Evolutionary conservation across 1,139 yeast species (phyloP).

Genomic region (Candida buenavistaensis): DNA sequence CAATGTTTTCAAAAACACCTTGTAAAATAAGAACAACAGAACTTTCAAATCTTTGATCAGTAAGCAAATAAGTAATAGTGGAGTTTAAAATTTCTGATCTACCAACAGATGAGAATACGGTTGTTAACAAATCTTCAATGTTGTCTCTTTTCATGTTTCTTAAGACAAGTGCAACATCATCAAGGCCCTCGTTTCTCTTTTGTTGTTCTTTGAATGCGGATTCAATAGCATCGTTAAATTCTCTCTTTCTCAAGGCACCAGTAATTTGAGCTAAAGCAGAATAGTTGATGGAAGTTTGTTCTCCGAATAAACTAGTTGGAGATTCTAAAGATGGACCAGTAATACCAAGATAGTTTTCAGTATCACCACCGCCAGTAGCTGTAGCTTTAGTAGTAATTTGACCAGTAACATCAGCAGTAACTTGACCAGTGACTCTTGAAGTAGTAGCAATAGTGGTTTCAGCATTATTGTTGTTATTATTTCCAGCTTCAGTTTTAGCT

Average conservation of each 20-base stretch:
- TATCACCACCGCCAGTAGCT: slow-evolving; percentile 1
- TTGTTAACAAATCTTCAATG: slow-evolving; percentile 32
- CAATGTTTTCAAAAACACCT: slow-evolving; percentile 26
- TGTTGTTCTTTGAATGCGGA: slow-evolving; percentile 7
- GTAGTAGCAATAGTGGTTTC: slow-evolving; percentile 4
- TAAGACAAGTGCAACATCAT: slow-evolving; percentile 11
- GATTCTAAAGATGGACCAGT: slow-evolving; percentile 15
- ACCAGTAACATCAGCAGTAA: slow-evolving; percentile 2
- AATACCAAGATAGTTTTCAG: slow-evolving; percentile 7
- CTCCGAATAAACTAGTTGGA: slow-evolving; percentile 11
- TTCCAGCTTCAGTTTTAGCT: slow-evolving; percentile 6
- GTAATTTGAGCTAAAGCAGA: slow-evolving; percentile 13
- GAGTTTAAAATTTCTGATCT: slow-evolving; percentile 30
- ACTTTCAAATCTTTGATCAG: slow-evolving; percentile 28
- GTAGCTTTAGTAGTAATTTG: slow-evolving; percentile 1
- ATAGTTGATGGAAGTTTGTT: slow-evolving; percentile 12
- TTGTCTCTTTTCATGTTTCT: slow-evolving; percentile 29
- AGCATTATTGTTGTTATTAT: no score
- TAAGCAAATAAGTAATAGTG: slow-evolving; percentile 26
- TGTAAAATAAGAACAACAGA: slow-evolving; percentile 26
- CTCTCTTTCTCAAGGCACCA: slow-evolving; percentile 9
- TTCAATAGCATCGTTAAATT: slow-evolving; percentile 8
- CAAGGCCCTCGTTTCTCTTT: slow-evolving; percentile 14
- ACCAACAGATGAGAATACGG: slow-evolving; percentile 30
- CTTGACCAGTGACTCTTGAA: neutral